phyloP scores from a whole-genome alignment of 139 green algal species.

The Eudorina sp. region DNA sequence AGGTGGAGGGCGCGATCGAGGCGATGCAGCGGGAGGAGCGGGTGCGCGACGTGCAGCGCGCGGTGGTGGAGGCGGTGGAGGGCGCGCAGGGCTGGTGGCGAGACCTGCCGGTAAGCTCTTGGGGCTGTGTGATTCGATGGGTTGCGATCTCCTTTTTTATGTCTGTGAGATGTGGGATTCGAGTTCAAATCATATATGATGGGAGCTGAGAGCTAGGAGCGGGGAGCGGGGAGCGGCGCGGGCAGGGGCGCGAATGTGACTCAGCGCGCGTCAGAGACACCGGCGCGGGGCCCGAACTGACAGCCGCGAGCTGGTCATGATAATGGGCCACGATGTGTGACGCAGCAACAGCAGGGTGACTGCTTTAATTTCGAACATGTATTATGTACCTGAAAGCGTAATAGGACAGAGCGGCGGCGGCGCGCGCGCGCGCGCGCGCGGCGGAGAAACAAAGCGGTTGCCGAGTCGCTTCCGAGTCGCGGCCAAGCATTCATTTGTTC shows the following conservation, averaged over 20 bases:
- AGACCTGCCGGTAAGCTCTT: not conserved
- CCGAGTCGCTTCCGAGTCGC: too few relatives aligned
- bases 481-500: too few relatives aligned
- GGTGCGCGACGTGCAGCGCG: constrained; percentile 4
- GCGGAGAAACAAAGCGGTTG: too few relatives aligned
- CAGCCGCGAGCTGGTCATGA: not conserved
- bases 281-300: not conserved
- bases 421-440: too few relatives aligned
- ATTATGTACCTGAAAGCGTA: too few relatives aligned
- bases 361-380: too few relatives aligned
- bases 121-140: too few relatives aligned
- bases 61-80: not conserved
- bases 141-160: too few relatives aligned
- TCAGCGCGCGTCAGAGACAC: not conserved
- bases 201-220: not conserved
- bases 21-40: constrained; percentile 5
- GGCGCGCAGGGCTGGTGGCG: not conserved
- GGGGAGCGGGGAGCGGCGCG: not conserved
- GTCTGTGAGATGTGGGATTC: not conserved
- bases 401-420: too few relatives aligned
- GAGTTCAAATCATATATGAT: not conserved
- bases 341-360: too few relatives aligned
- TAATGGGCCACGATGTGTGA: too few relatives aligned
- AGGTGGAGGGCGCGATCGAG: not conserved
- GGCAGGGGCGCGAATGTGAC: not conserved